Evolutionary conservation across 164 flowering plant genomes (phyloP), one percentile per base, ranked within the genome.

Genomic region (Aristolochia californica): DNA sequence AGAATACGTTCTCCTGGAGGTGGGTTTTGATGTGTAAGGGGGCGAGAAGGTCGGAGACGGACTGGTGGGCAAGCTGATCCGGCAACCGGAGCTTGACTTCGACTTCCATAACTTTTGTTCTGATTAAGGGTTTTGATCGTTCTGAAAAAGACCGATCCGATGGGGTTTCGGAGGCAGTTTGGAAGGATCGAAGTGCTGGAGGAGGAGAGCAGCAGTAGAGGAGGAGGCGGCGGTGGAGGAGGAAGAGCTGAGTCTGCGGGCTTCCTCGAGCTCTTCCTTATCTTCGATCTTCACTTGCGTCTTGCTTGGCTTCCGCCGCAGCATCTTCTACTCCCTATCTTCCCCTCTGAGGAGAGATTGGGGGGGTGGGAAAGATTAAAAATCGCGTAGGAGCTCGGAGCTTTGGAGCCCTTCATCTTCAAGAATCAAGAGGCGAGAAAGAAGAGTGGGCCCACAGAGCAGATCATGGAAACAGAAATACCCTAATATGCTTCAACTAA

Each of bases 31-130:
- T 34, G 68, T 77, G 91, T 74, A 70, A 70, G 16, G 91, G 77
- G 5, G 75, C 68, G 66, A 87, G 90, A 60, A 81, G 59, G 47
- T 65, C 45, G 56, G 84, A 72, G 71, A 87, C 78, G 11, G 63
- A 75, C 28, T 82, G 84, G 81, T 87, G 95, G 38, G 82, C 18
- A 44, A 61, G 25, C 57, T 82, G 62, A 68, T 80, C 72, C 0
- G 77, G 75, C 49, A 87, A 77, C 2, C 75, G 76, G 57, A 87
- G 83, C 76, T 87, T 87, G 5, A 87, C 86, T 54, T 87, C 88
- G 0, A 83, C 81, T 67, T 83, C 94, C 87, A 81, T 83, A 26
- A 16, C 16, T 2, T n/a, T 1, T 26, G 27, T 2, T 8, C n/a
- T n/a, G 56, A 17, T 28, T 14, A 13, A 26, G 22, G 27, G 16